Evolutionary conservation across 495 filamentous ascomycete species (phyloP), one percentile per base, ranked within the genome.

Genomic region (Penicillium manginii): DNA sequence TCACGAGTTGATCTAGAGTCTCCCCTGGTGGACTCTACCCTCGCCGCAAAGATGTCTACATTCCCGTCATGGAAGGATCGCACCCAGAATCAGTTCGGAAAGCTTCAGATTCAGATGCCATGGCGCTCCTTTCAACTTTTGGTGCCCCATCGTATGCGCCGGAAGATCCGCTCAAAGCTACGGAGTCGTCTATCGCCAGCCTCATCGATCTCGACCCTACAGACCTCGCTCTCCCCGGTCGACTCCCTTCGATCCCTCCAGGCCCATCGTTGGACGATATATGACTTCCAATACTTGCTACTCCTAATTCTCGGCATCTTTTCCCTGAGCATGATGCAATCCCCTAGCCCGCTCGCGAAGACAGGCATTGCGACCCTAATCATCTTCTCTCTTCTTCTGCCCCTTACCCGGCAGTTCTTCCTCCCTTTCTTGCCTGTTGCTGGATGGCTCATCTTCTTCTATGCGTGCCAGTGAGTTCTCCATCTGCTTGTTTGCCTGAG

Each of bases 341-440:
- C 82, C 7, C 89, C 91, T 2, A 88, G 88, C 3, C 82, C 88
- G 5, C 64, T 96, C 37, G 69, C 83, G 21, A 96, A 96, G 80
- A 88, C 84, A 15, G 79, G 78, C 39, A 80, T 85, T 45, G 80
- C 90, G 40, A 81, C 88, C 1, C 74, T 86, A n/a, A 73, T 92
- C 40, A 80, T 89, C 31, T 66, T 82, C 53, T 82, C 90, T n/a
- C 83, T 96, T 12, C 74, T 92, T 21, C 77, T 97, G 66, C 93
- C 93, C n/a, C 80, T 91, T 55, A 96, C 93, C 4, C 81, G 90
- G 47, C 93, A 98, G 68, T 96, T 97, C 73, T 92, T 96, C 63
- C 78, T 96, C 14, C 93, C 93, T 15, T 91, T 91, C 53, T 78
- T 96, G 51, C 89, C 92, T 2, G 89, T 96, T 70, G 86, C 86